Evolutionary conservation across 768 basidiomycete species (phyloP).

Genomic region (Rhizopogon vulgaris): DNA sequence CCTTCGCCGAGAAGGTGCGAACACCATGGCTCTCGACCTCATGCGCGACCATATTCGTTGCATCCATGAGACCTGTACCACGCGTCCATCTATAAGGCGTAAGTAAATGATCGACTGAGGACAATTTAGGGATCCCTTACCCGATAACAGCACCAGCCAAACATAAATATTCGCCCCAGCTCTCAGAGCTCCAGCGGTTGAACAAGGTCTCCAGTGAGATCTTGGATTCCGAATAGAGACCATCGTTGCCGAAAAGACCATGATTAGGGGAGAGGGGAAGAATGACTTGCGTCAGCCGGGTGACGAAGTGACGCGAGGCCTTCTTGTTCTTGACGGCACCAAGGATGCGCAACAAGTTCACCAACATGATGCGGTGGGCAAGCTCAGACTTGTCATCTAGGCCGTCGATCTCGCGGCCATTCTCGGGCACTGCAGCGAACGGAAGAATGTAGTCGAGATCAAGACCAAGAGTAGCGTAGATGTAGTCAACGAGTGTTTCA

Average conservation of each 20-base stretch:
- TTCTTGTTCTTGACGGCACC: constrained; percentile 99
- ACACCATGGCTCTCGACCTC: constrained; percentile 91
- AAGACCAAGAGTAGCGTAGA: constrained; percentile 90
- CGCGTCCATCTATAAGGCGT: constrained; percentile 76
- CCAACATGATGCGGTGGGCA: constrained; percentile 97
- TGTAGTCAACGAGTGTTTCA: constrained; percentile 96
- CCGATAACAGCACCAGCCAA: constrained; percentile 98
- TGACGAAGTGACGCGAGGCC: constrained; percentile 92
- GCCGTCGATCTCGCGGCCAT: constrained; percentile 96
- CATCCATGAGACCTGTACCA: constrained; percentile 94
- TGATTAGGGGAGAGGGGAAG: constrained; percentile 97
- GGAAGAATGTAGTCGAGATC: constrained; percentile 98
- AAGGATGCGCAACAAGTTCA: constrained; percentile 91
- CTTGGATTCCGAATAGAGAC: constrained; percentile 97
- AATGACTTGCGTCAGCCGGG: constrained; percentile 97
- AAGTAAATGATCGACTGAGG: constrained; percentile 5
- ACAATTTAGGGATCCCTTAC: constrained; percentile 36
- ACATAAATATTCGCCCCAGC: constrained; percentile 98
- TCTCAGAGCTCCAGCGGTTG: constrained; percentile 96
- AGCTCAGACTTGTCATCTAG: constrained; percentile 97
- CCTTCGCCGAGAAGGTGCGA: constrained; percentile 97
- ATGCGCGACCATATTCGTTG: constrained; percentile 91
- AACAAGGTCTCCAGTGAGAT: constrained; percentile 97
- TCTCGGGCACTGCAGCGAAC: constrained; percentile 97
- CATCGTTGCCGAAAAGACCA: constrained; percentile 96